Evolutionary conservation across 768 basidiomycete species (phyloP).

Genomic region (Flagelloscypha sp.): DNA sequence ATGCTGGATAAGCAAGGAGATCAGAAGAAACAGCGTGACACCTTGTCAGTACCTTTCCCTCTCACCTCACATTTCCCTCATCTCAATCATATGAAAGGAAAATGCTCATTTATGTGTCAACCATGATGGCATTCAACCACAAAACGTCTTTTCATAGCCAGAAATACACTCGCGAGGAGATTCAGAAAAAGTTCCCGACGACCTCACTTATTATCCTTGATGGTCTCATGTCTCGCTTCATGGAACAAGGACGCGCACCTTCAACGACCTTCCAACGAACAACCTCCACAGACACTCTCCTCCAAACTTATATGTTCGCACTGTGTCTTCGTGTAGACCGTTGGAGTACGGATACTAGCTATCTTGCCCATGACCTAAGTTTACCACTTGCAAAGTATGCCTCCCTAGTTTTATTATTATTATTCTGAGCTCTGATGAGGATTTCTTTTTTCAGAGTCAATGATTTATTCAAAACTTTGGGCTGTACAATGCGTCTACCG

Average conservation of each 20-base stretch:
- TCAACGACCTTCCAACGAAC: constrained; percentile 48
- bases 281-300: constrained; percentile 56
- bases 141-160: constrained; percentile 22
- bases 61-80: not conserved
- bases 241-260: constrained; percentile 38
- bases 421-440: constrained; percentile 3
- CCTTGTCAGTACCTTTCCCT: constrained; percentile 39
- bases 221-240: constrained; percentile 69
- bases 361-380: constrained; percentile 68
- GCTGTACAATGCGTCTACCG: constrained; percentile 63
- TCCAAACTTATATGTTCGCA: constrained; percentile 74
- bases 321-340: constrained; percentile 74
- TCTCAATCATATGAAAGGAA: constrained; percentile 37
- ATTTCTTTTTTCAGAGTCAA: constrained; percentile 31
- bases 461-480: constrained; percentile 69
- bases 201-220: constrained; percentile 65
- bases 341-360: constrained; percentile 59
- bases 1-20: constrained; percentile 25
- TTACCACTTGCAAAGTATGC: constrained; percentile 58
- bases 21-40: constrained; percentile 49
- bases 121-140: constrained; percentile 64
- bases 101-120: constrained; percentile 71
- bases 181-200: constrained; percentile 47
- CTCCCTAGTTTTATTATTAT: not conserved
- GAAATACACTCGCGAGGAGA: constrained; percentile 38